These are phyloP conservation scores for Neobulgaria alba DNA, from an alignment of 2,329 filamentous ascomycete species.

Conservation along the genomic window DNA sequence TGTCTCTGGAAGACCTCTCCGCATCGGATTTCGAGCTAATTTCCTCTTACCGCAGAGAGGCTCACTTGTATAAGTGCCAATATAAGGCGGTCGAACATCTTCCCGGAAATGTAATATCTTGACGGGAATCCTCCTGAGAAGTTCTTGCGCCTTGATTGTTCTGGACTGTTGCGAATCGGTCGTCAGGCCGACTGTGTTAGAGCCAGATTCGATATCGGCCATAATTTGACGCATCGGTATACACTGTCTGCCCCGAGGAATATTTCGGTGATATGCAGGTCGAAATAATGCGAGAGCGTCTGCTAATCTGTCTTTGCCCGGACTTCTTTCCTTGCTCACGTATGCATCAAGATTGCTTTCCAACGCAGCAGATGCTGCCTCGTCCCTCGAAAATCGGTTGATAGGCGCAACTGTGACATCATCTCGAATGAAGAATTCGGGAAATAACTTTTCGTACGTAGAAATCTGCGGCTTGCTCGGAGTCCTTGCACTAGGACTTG, in stretches of 20 bases:
- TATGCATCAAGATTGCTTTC: conserved; percentile 44
- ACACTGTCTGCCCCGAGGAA: conserved; percentile 35
- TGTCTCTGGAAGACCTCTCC: conserved; percentile 47
- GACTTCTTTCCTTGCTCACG: conserved; percentile 38
- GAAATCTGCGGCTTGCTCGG: conserved; percentile 26
- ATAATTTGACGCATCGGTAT: conserved; percentile 26
- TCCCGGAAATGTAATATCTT: conserved; percentile 42
- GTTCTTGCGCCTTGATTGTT: conserved; percentile 8
- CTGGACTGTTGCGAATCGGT: conserved; percentile 27
- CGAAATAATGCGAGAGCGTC: no score
- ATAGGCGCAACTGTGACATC: conserved; percentile 60
- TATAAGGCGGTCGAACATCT: conserved; percentile 62
- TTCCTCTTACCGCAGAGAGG: conserved; percentile 37
- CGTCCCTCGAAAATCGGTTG: conserved; percentile 47
- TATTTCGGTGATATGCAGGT: no score
- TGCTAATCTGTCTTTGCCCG: no score
- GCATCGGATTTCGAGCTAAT: conserved; percentile 46
- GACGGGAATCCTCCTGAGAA: conserved; percentile 21
- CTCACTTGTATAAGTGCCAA: conserved; percentile 54
- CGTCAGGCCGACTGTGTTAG: conserved; percentile 25
- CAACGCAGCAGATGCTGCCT: conserved; percentile 44
- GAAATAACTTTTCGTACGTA: conserved; percentile 63
- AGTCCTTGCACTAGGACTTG: conserved; percentile 5
- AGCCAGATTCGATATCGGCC: conserved; percentile 19
- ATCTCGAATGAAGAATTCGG: conserved; percentile 71